Evolutionary conservation across 2,329 filamentous ascomycete species (phyloP).

Genomic region (Stagonosporopsis chrysanthemi): DNA sequence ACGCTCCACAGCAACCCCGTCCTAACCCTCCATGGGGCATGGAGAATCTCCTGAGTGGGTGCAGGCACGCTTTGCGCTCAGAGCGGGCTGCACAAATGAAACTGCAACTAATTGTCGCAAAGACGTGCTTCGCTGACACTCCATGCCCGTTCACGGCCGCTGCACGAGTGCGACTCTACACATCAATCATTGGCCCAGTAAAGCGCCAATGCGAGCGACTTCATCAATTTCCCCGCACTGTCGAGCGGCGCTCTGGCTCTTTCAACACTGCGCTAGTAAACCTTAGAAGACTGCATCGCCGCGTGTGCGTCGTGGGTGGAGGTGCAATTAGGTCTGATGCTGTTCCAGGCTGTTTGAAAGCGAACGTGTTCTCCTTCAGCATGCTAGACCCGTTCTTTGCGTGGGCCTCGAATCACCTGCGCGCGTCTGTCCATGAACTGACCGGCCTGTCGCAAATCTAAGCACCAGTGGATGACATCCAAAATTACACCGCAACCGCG

Average conservation of each 20-base stretch:
- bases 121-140: constrained; percentile 12
- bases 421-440: constrained; percentile 22
- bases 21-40: constrained; percentile 15
- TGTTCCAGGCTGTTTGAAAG: constrained; percentile 6
- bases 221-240: constrained; percentile 43
- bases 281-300: constrained; percentile 15
- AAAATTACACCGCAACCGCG: constrained; percentile 22
- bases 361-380: neutral
- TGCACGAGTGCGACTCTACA: constrained; percentile 9
- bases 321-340: constrained; percentile 11
- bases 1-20: constrained; percentile 21
- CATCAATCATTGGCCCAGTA: constrained; percentile 26
- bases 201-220: constrained; percentile 24
- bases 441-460: constrained; percentile 8
- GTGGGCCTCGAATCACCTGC: constrained; percentile 13
- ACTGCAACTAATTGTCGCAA: constrained; percentile 20
- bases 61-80: constrained; percentile 10
- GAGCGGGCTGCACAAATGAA: constrained; percentile 17
- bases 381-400: constrained; percentile 1
- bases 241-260: constrained; percentile 21
- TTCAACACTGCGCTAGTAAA: constrained; percentile 31
- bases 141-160: constrained; percentile 6
- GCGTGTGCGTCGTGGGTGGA: constrained; percentile 10
- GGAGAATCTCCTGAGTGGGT: constrained; percentile 3
- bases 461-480: constrained; percentile 27